Base-by-base conservation (phyloP, 2,329 filamentous ascomycete species). In the Pseudovirgaria hyperparasitica region DNA sequence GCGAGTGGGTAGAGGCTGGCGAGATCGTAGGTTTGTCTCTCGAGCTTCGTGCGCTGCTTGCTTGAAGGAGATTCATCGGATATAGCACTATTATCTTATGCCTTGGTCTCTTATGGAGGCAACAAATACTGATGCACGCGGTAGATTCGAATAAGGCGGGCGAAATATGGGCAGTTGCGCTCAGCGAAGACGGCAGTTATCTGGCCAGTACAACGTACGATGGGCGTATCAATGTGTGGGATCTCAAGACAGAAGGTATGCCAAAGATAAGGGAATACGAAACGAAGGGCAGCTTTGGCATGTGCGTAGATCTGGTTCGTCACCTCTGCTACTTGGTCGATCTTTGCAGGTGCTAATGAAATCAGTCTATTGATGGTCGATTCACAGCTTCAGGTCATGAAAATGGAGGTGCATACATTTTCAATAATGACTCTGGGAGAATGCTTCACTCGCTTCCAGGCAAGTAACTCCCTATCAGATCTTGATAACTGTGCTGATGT, bases 371-470 rank as follows among this genome's bases (percentile, higher is more conserved):
- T 12, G 80, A 98, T 52, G 87, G 86, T 28, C 76, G 72, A 36
- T 79, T 84, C 52, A 92, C 86, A 16, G 87, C 86, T 4, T 92
- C 80, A 27, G 90, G 90, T 0, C 87, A 98, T 55, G 81, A 93
- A 51, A 93, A 81, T 44, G 90, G 90, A 10, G 76, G 75, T 9
- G 71, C 96, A 36, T 94, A 94, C 57, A 74, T 98, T 35, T 98
- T 96, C 65, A 86, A 85, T 61, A 96, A 93, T 45, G 77, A 85
- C 40, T 84, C 80, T 1, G 82, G 82, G 4, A 72, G 82, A 28
- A 72, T 98, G 41, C 65, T 82, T 9, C 87, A 93, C 54, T 90
- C 84, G 6, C 63, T 98, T 14, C 81, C 59, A 34, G 65, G 44
- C 20, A 17, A 18, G 19, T 21, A n/a, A 22, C 7, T 23, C 7